Evolutionary conservation across 1,284 basidiomycete genomes (phyloP).

Genomic region (Fistulinella cinereoalba): DNA sequence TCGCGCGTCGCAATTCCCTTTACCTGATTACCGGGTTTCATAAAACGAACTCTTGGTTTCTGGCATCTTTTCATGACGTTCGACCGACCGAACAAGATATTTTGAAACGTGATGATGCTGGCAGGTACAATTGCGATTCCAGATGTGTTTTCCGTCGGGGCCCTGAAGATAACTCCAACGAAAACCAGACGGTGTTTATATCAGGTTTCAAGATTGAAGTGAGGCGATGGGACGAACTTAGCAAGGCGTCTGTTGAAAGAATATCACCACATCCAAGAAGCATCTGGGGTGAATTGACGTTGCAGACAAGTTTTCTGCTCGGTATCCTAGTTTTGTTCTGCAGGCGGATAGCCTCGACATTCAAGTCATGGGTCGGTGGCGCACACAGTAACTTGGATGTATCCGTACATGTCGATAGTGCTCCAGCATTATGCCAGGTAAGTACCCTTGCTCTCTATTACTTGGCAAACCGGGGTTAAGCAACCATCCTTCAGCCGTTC

Average conservation of each 20-base stretch:
- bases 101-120: background rate
- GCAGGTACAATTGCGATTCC: background rate
- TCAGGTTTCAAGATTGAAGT: background rate
- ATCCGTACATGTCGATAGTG: background rate
- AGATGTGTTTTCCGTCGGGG: background rate
- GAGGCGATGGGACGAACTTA: background rate
- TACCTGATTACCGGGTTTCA: slow-evolving; percentile 12
- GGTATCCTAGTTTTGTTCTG: background rate
- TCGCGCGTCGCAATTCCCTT: slow-evolving; percentile 2
- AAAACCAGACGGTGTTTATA: background rate
- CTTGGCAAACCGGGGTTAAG: background rate
- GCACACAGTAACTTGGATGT: no score
- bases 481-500: background rate
- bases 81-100: background rate
- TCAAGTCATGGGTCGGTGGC: no score
- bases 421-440: background rate
- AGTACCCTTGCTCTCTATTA: background rate
- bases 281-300: background rate
- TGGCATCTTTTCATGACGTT: slow-evolving; percentile 6
- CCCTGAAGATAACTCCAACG: background rate
- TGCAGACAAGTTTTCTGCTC: background rate
- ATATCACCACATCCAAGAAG: background rate
- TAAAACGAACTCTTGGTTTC: slow-evolving; percentile 10
- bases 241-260: background rate
- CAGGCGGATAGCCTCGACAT: no score